phyloP scores from a whole-genome alignment of 1,284 basidiomycete genomes.

The Fistulinella cinereoalba region DNA sequence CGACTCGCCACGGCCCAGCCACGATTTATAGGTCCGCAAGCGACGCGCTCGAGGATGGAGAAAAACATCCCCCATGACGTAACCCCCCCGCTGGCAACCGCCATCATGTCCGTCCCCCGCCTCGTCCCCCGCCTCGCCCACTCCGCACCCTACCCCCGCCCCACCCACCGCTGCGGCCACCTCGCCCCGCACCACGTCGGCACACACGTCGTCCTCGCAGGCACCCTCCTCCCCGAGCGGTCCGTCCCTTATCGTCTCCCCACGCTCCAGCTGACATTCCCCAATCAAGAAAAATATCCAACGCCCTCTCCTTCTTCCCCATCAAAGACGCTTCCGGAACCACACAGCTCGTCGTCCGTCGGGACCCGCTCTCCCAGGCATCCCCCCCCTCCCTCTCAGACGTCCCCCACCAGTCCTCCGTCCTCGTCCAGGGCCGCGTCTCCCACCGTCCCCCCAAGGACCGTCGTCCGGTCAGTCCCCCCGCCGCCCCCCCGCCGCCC shows the following conservation, averaged over 20 bases:
- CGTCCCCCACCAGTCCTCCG: constrained; percentile 72
- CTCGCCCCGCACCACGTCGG: constrained; percentile 57
- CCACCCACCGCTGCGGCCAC: constrained; percentile 66
- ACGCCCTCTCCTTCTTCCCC: constrained; percentile 72
- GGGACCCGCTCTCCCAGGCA: constrained; percentile 23
- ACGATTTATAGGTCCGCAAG: not conserved
- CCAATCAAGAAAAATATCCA: constrained; percentile 60
- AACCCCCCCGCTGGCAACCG: constrained; percentile 8
- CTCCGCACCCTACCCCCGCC: constrained; percentile 58
- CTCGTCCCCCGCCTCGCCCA: not conserved
- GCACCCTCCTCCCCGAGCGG: constrained; percentile 77
- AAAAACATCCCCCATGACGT: constrained; percentile 6
- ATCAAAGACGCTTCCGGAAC: constrained; percentile 75
- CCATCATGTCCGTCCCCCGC: constrained; percentile 7
- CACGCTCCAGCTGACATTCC: constrained; percentile 28
- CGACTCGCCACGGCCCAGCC: no score
- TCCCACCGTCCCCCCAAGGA: constrained; percentile 59
- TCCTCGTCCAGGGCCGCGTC: constrained; percentile 73
- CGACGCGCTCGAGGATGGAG: not conserved
- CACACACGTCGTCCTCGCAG: constrained; percentile 63
- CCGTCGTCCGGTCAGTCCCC: constrained; percentile 48
- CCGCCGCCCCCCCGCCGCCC: constrained; percentile 13
- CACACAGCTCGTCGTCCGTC: constrained; percentile 73
- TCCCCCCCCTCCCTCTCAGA: constrained; percentile 44
- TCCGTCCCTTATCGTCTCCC: constrained; percentile 39